These are phyloP conservation scores for Endotrypanum monterogeii DNA, from an alignment of 208 protist species.

Conservation along the genomic window DNA sequence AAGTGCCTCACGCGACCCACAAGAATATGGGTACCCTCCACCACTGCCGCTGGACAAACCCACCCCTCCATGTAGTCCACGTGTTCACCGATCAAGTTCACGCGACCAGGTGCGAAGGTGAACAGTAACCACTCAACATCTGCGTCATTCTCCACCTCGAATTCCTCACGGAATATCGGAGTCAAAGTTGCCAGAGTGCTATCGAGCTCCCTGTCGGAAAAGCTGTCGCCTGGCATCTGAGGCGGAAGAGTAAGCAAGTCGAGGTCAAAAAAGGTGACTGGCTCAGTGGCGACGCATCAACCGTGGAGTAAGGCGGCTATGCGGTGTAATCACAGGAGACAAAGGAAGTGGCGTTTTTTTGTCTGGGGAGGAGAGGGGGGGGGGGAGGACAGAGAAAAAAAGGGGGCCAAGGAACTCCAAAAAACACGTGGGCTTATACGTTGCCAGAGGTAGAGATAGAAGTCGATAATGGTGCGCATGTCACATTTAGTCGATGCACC, in stretches of 20 bases:
- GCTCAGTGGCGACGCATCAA: no score
- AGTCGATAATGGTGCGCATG: no score
- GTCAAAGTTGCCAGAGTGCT: slow-evolving; percentile 39
- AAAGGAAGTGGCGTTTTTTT: no score
- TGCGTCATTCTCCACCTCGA: slow-evolving; percentile 34
- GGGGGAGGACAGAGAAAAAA: no score
- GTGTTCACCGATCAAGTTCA: slow-evolving; percentile 94
- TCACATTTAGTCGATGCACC: no score
- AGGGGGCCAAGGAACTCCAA: no score
- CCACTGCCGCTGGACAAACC: slow-evolving; percentile 71
- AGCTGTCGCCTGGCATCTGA: slow-evolving; percentile 59
- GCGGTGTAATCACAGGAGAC: no score
- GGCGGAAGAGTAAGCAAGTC: neutral
- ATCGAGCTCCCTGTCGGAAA: slow-evolving; percentile 53
- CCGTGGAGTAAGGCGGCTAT: no score
- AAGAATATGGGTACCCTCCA: slow-evolving; percentile 69
- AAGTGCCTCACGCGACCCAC: slow-evolving; percentile 67
- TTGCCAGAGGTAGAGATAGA: no score
- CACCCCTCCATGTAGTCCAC: slow-evolving; percentile 89
- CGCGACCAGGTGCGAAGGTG: slow-evolving; percentile 80
- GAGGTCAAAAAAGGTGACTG: no score
- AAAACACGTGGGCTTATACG: no score
- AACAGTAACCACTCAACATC: slow-evolving; percentile 82
- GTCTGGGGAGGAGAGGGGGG: no score
- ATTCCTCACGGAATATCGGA: slow-evolving; percentile 62